Percentiles rank a stretch among this genome's conserved stretches.
Evolutionary conservation across 495 filamentous ascomycete genomes (phyloP).

Genomic region (Penicillium daleae): DNA sequence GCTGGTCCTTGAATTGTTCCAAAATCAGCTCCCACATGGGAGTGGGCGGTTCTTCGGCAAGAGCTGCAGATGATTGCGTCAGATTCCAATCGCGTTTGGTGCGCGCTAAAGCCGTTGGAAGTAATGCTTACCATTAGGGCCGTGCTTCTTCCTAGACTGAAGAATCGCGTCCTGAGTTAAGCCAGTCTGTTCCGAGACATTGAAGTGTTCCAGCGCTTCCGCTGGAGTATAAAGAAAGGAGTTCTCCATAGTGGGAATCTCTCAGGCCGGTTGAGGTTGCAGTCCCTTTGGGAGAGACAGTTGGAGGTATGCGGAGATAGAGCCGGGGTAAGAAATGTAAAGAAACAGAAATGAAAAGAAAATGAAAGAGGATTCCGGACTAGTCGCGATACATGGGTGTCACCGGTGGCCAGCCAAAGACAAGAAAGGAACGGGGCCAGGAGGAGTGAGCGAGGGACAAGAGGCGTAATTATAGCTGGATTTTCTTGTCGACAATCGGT

Average conservation of each 20-base stretch:
- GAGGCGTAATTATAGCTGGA: constrained; percentile 8
- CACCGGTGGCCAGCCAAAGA: constrained; percentile 12
- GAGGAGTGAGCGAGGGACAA: constrained; percentile 15
- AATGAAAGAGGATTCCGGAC: constrained; percentile 11
- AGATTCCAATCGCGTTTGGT: constrained; percentile 1
- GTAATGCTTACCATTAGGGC: constrained; percentile 75
- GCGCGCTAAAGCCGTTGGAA: background rate
- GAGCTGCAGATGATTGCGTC: constrained; percentile 56
- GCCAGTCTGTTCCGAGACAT: constrained; percentile 66
- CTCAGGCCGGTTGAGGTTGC: constrained; percentile 23
- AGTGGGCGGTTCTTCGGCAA: constrained; percentile 96
- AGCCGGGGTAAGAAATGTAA: constrained; percentile 19
- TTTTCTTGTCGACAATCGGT: constrained; percentile 16
- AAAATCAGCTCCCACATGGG: constrained; percentile 94
- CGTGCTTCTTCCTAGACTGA: constrained; percentile 66
- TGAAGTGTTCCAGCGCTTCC: constrained; percentile 73
- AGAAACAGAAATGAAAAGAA: constrained; percentile 21
- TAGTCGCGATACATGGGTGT: constrained; percentile 25
- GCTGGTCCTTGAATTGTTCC: constrained; percentile 99
- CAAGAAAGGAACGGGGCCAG: constrained; percentile 5
- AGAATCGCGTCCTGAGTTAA: constrained; percentile 72
- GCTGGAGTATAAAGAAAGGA: constrained; percentile 70
- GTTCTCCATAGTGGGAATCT: constrained; percentile 67
- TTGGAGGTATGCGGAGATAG: constrained; percentile 22
- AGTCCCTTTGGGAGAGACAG: constrained; percentile 13